phyloP scores from a whole-genome alignment of 305 asterid species.

The Fraxinus velutina region DNA sequence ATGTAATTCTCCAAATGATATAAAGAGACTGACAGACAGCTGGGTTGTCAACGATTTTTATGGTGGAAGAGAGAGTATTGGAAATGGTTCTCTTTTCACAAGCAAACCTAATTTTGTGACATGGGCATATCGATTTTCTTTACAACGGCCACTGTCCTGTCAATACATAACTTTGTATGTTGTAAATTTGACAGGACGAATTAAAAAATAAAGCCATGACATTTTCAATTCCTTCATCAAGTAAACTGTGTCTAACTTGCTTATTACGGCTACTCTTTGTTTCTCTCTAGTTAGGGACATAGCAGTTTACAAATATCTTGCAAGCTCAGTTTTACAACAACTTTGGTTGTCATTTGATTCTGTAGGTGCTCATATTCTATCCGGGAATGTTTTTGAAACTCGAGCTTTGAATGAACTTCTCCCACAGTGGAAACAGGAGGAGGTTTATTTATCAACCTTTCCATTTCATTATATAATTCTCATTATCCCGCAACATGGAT shows the following conservation, averaged over 20 bases:
- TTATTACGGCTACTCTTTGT: conserved; percentile 11
- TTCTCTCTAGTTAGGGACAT: conserved; percentile 7
- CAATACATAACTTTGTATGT: not conserved
- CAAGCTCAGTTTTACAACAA: not conserved
- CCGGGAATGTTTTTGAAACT: conserved; percentile 95
- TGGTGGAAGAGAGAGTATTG: not conserved
- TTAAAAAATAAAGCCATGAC: conserved; percentile 7
- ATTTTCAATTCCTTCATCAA: not conserved
- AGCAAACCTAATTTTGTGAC: not conserved
- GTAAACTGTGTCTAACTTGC: not conserved
- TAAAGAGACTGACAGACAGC: not conserved
- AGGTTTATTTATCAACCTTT: conserved; percentile 44
- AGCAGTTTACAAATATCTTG: not conserved
- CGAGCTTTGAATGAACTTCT: conserved; percentile 92
- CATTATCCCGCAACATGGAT: not conserved
- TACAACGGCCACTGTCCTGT: not conserved
- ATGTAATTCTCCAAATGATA: not conserved
- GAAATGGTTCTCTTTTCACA: not conserved
- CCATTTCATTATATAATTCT: not conserved
- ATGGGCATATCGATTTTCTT: not conserved
- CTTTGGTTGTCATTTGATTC: conserved; percentile 16
- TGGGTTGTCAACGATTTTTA: not conserved
- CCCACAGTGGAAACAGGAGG: conserved; percentile 81
- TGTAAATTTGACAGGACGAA: not conserved
- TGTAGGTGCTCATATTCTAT: conserved; percentile 91